A percentile compares a stretch with the other conserved stretches of the same genome.
Conservation (phyloP, 192 early-diverging fungal genomes). For the Jimgerdemannia lactiflua region DNA sequence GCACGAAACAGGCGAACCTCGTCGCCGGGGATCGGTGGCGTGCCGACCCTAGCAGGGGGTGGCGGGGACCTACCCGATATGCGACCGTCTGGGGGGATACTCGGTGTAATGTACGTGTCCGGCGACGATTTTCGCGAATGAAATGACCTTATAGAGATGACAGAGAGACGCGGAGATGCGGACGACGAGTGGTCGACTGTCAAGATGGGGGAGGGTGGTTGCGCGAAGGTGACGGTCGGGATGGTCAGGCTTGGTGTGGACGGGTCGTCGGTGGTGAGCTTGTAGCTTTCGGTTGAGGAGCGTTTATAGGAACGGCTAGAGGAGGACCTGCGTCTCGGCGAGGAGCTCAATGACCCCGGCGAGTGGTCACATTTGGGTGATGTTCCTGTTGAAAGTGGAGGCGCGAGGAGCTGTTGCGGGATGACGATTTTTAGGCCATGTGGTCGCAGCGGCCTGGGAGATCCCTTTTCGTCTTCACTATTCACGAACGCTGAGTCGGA, state of each 20-base stretch:
- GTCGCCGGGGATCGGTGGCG: constrained; percentile 8
- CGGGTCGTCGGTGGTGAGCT: not conserved
- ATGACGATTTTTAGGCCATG: too few relatives aligned
- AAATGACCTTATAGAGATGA: not conserved
- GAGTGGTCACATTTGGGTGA: too few relatives aligned
- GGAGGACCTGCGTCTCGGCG: too few relatives aligned
- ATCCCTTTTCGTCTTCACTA: too few relatives aligned
- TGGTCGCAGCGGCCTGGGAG: too few relatives aligned
- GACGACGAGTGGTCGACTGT: not conserved
- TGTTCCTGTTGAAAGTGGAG: too few relatives aligned
- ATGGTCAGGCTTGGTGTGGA: not conserved
- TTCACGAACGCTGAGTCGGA: not conserved
- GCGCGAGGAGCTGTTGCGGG: too few relatives aligned
- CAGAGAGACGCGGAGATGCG: not conserved
- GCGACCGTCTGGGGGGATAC: too few relatives aligned
- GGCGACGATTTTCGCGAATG: constrained; percentile 8
- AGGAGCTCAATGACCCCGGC: too few relatives aligned
- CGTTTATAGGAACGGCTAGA: too few relatives aligned
- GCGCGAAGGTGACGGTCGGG: not conserved
- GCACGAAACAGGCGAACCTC: constrained; percentile 13
- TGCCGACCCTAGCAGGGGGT: too few relatives aligned
- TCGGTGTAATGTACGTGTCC: constrained; percentile 2
- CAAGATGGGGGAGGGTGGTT: not conserved
- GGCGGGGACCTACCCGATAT: too few relatives aligned
- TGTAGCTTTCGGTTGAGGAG: constrained; percentile 5